Evolutionary conservation across 1,284 basidiomycete genomes (phyloP).

Genomic region (Apiotrichum akiyoshidainum): DNA sequence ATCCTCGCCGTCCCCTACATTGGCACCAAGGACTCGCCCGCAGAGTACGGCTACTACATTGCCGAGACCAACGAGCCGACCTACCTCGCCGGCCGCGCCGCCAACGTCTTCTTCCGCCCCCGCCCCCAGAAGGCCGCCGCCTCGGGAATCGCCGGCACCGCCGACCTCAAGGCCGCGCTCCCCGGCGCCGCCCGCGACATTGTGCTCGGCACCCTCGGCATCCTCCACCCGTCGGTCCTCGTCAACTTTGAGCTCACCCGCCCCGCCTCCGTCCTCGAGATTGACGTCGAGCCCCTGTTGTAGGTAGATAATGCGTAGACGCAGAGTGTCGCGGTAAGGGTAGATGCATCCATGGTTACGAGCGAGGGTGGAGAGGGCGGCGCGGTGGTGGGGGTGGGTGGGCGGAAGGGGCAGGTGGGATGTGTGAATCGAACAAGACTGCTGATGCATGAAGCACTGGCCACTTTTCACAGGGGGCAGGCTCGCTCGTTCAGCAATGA

Average conservation of each 20-base stretch:
- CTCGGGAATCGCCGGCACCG: slow-evolving; percentile 48
- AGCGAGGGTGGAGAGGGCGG: no score
- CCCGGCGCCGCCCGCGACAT: slow-evolving; percentile 55
- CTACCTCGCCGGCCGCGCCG: slow-evolving; percentile 92
- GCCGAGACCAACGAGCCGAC: slow-evolving; percentile 81
- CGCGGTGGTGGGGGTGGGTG: no score
- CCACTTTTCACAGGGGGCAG: no score
- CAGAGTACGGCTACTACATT: slow-evolving; percentile 82
- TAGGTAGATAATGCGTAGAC: slow-evolving; percentile 48
- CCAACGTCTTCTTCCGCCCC: slow-evolving; percentile 80
- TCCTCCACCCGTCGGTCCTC: slow-evolving; percentile 86
- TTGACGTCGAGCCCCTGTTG: slow-evolving; percentile 88
- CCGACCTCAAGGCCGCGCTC: slow-evolving; percentile 50
- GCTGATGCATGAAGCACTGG: no score
- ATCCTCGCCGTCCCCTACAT: slow-evolving; percentile 87
- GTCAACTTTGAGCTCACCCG: slow-evolving; percentile 88
- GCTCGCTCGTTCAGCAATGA: no score
- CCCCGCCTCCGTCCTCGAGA: slow-evolving; percentile 94
- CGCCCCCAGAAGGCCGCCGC: slow-evolving; percentile 44
- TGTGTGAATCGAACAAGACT: no score
- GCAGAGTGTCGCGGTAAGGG: no score
- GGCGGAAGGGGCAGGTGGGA: no score
- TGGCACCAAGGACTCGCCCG: slow-evolving; percentile 58
- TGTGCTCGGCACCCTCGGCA: slow-evolving; percentile 77
- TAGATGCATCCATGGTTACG: no score